Evolutionary conservation across 2,329 filamentous ascomycete genomes (phyloP).

Genomic region (Phialophora tarda): DNA sequence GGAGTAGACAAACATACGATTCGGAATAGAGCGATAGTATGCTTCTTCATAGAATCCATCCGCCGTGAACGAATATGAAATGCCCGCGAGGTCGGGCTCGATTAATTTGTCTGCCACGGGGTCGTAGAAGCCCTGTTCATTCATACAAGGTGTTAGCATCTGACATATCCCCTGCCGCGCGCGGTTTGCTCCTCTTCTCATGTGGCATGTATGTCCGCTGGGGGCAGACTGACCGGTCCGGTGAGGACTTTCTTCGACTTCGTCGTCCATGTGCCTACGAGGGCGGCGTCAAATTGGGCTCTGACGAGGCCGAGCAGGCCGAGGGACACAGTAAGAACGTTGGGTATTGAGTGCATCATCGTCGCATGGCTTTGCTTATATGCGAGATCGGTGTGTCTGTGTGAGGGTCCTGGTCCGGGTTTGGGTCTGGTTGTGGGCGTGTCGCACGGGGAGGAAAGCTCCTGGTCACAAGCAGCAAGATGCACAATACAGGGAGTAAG

Average conservation of each 20-base stretch:
- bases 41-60: conserved; percentile 73
- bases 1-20: conserved; percentile 59
- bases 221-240: conserved; percentile 62
- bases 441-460: conserved; percentile 8
- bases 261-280: conserved; percentile 74
- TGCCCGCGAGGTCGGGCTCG: conserved; percentile 70
- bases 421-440: background rate
- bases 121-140: conserved; percentile 69
- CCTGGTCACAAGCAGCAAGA: background rate
- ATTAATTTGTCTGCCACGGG: conserved; percentile 68
- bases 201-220: background rate
- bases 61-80: conserved; percentile 74
- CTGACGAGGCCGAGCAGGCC: conserved; percentile 27
- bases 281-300: conserved; percentile 43
- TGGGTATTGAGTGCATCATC: conserved; percentile 35
- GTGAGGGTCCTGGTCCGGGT: background rate
- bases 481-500: background rate
- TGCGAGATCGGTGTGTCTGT: background rate
- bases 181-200: background rate
- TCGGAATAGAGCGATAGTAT: conserved; percentile 71
- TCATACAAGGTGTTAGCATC: background rate
- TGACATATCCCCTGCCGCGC: background rate
- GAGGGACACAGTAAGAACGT: conserved; percentile 26
- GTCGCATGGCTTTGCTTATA: conserved; percentile 28
- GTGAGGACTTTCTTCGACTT: conserved; percentile 73